Evolutionary conservation across 768 basidiomycete genomes (phyloP), one percentile per base, ranked within the genome.

Genomic region (Imleria badia): DNA sequence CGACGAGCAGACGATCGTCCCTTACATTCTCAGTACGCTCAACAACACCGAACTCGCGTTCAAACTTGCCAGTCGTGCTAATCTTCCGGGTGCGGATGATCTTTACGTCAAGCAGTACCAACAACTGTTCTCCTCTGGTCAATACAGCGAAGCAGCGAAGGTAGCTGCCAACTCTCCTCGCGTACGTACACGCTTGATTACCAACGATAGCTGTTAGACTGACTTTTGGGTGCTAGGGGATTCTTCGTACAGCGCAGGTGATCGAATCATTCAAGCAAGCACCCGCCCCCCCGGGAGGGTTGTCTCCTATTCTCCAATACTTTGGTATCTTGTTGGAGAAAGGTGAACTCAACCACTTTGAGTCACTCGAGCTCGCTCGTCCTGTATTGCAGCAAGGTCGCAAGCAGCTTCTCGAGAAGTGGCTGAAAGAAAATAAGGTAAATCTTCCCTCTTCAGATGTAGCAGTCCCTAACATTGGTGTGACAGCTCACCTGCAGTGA

Each of bases 381-480:
- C 97, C 97, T 17, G 97, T 99, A 9, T 76, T 99, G 42, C 88
- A 91, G 61, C 97, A 99, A 75, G 94, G 94, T 34, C 85, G 94
- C 71, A 98, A 99, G 74, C 93, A 98, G 66, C 77, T 98, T 42
- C 78, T 99, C 15, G 97, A 99, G 78, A 98, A 98, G 66, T 99
- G 97, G 97, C 76, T 99, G 57, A 99, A 99, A 75, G 97, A 99
- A 80, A 98, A 97, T 77, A 99, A 98, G 85, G 94, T 87, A 55
- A 38, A 54, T 49, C 17, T 48, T 38, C 13, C 3, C 7, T 35
- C 29, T 31, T 43, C 7, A 42, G 71, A 60, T 14, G 23, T 41
- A 38, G n/a, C 17, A 23, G 41, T 20, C 33, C 30, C 50, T 67
- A 51, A 69, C 42, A 29, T 61, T 19, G 15, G 31, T 43, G 46